These are phyloP conservation scores for Kurtzmaniella fragi DNA, from an alignment of 805 yeast species.

Conservation along the genomic window DNA sequence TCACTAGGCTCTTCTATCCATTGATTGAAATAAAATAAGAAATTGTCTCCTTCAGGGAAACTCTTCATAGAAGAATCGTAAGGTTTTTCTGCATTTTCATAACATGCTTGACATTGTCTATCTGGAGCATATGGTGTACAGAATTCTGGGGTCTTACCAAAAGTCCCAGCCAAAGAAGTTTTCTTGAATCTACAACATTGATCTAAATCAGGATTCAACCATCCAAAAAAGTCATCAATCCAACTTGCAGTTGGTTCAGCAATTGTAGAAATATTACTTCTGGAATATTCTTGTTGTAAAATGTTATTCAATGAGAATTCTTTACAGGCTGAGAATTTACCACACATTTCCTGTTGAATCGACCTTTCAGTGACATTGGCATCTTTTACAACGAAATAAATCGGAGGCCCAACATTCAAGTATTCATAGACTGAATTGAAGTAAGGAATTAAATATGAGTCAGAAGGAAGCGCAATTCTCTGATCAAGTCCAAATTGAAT, in stretches of 20 bases:
- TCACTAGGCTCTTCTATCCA: conserved; percentile 87
- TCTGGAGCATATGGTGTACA: conserved; percentile 67
- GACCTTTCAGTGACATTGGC: conserved; percentile 55
- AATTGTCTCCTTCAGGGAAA: conserved; percentile 68
- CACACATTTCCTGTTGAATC: conserved; percentile 75
- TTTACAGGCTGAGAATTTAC: conserved; percentile 80
- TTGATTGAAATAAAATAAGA: conserved; percentile 63
- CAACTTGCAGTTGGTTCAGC: conserved; percentile 85
- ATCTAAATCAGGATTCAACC: conserved; percentile 81
- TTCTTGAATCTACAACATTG: conserved; percentile 79
- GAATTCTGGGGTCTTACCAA: conserved; percentile 35
- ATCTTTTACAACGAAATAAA: conserved; percentile 75
- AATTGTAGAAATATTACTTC: conserved; percentile 60
- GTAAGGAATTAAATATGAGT: conserved; percentile 76
- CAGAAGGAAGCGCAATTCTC: conserved; percentile 78
- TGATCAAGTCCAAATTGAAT: conserved; percentile 84
- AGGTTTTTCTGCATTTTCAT: conserved; percentile 47
- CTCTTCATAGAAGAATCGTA: conserved; percentile 78
- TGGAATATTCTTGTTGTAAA: conserved; percentile 75
- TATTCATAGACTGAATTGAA: conserved; percentile 70
- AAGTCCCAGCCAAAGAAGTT: conserved; percentile 22
- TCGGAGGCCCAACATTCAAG: conserved; percentile 87
- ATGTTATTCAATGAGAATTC: conserved; percentile 74
- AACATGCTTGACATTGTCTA: conserved; percentile 72
- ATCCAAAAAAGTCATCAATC: conserved; percentile 86